Percentiles rank a stretch among this genome's conserved stretches.
Conservation (phyloP, 2,329 filamentous ascomycete genomes). For the Neoascochyta sp. region DNA sequence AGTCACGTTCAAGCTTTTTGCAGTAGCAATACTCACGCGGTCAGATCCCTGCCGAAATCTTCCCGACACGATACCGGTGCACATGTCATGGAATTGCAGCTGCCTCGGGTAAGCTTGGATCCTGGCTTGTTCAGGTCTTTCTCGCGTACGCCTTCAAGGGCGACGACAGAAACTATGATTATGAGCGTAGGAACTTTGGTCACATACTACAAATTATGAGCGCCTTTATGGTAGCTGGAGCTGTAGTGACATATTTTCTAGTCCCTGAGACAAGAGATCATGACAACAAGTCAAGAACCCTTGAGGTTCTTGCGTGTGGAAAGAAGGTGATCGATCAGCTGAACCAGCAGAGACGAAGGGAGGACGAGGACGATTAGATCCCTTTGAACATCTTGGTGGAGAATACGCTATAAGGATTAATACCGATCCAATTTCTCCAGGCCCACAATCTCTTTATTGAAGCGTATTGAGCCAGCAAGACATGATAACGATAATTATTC, state of each 20-base stretch:
- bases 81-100: slow-evolving; percentile 54
- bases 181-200: slow-evolving; percentile 29
- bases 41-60: slow-evolving; percentile 54
- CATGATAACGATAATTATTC: no score
- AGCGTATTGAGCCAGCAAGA: no score
- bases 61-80: slow-evolving; percentile 54
- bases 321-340: slow-evolving; percentile 31
- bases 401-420: no score
- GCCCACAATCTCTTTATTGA: no score
- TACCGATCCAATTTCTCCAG: no score
- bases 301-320: slow-evolving; percentile 32
- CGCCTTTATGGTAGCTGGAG: slow-evolving; percentile 34
- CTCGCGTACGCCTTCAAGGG: slow-evolving; percentile 32
- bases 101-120: slow-evolving; percentile 53
- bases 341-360: slow-evolving; percentile 22
- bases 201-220: slow-evolving; percentile 33
- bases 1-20: slow-evolving; percentile 12
- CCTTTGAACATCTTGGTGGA: no score
- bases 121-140: slow-evolving; percentile 44
- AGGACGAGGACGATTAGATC: slow-evolving; percentile 22
- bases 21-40: slow-evolving; percentile 39
- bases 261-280: slow-evolving; percentile 34
- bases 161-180: slow-evolving; percentile 14
- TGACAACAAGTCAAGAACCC: slow-evolving; percentile 30
- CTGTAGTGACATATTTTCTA: slow-evolving; percentile 29